Percentiles rank a stretch among this genome's conserved stretches.
phyloP scores from a whole-genome alignment of 1,139 yeast genomes.

The Diutina catenulata region DNA sequence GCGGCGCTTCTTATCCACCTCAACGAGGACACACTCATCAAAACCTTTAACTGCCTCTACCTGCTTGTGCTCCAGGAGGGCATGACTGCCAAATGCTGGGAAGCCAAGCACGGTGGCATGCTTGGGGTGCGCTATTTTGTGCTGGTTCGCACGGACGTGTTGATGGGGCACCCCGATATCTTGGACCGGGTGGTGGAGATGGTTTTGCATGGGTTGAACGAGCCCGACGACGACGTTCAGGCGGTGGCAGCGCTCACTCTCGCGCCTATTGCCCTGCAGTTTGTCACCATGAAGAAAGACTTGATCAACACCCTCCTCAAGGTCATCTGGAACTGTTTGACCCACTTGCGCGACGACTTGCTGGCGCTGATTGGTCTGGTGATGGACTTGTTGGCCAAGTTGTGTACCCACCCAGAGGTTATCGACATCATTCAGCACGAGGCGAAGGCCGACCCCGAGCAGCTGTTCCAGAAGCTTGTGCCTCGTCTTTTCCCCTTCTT shows the following conservation, averaged over 20 bases:
- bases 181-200: slow-evolving; percentile 67
- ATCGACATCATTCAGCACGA: slow-evolving; percentile 53
- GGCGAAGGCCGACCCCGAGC: slow-evolving; percentile 32
- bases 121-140: slow-evolving; percentile 88
- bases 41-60: slow-evolving; percentile 56
- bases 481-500: slow-evolving; percentile 88
- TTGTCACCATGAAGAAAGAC: slow-evolving; percentile 53
- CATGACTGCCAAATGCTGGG: slow-evolving; percentile 47
- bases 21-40: slow-evolving; percentile 36
- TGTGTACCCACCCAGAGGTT: slow-evolving; percentile 76
- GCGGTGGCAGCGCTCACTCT: slow-evolving; percentile 93
- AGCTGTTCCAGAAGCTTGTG: slow-evolving; percentile 60
- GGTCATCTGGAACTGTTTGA: slow-evolving; percentile 82
- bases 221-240: slow-evolving; percentile 91
- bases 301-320: slow-evolving; percentile 54
- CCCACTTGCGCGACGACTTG: slow-evolving; percentile 78
- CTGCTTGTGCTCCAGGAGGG: slow-evolving; percentile 62
- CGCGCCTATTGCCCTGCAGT: slow-evolving; percentile 78
- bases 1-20: slow-evolving; percentile 80
- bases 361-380: slow-evolving; percentile 94
- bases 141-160: slow-evolving; percentile 72
- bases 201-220: slow-evolving; percentile 78
- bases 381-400: slow-evolving; percentile 83
- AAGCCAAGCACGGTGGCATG: slow-evolving; percentile 97
- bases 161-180: slow-evolving; percentile 45